A percentile compares a stretch with the other conserved stretches of the same genome.
Evolutionary conservation across 2,329 filamentous ascomycete species (phyloP).

Genomic region (Hypoxylon sp.): DNA sequence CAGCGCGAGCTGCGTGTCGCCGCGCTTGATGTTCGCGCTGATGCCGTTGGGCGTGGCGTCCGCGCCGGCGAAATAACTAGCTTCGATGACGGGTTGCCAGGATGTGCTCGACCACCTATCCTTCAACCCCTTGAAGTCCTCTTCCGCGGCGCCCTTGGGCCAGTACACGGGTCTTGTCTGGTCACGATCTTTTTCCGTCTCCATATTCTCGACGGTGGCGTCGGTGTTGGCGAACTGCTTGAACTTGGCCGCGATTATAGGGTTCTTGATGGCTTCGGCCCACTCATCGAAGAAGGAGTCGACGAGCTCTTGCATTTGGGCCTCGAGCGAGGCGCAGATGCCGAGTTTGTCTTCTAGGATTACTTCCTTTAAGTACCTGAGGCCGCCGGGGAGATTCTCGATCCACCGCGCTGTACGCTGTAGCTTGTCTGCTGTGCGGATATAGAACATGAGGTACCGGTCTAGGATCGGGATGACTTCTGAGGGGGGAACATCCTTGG

Average conservation of each 20-base stretch:
- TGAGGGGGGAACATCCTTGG: conserved; percentile 86
- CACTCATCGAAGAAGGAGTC: conserved; percentile 92
- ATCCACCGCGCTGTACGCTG: conserved; percentile 92
- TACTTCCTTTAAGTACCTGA: conserved; percentile 86
- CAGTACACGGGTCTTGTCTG: conserved; percentile 84
- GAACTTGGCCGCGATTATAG: conserved; percentile 78
- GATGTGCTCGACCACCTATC: conserved; percentile 74
- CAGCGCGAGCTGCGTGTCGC: conserved; percentile 89
- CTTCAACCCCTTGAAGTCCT: conserved; percentile 79
- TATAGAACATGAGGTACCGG: conserved; percentile 93
- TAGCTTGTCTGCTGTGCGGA: conserved; percentile 90
- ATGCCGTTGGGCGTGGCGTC: conserved; percentile 78
- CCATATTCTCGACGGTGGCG: conserved; percentile 78
- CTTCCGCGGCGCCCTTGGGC: conserved; percentile 74
- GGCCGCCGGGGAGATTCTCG: conserved; percentile 85
- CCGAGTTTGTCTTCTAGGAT: conserved; percentile 88
- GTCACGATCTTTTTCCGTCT: conserved; percentile 78
- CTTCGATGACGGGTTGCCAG: conserved; percentile 86
- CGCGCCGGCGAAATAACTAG: conserved; percentile 75
- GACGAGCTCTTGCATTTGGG: conserved; percentile 89
- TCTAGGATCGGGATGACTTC: conserved; percentile 88
- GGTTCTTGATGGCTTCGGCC: conserved; percentile 83
- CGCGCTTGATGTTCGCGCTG: conserved; percentile 83
- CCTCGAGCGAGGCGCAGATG: conserved; percentile 85
- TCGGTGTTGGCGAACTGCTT: conserved; percentile 86